Percentiles rank a stretch among this genome's conserved stretches.
phyloP scores from a whole-genome alignment of 495 filamentous ascomycete species.

The Apiosordaria backusii region DNA sequence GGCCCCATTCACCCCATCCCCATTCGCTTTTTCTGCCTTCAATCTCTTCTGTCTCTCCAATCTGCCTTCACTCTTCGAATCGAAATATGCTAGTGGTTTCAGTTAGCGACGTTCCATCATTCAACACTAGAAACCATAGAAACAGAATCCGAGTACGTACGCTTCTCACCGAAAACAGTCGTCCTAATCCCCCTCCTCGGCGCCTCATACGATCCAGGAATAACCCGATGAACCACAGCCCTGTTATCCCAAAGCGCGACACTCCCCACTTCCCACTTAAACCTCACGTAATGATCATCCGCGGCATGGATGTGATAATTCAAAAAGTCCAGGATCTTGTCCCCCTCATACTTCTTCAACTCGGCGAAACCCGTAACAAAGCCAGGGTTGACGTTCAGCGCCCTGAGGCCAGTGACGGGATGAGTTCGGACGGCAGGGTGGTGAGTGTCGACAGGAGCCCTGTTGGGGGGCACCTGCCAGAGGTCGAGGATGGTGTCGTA shows the following conservation, averaged over 20 bases:
- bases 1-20: background rate
- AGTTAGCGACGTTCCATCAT: background rate
- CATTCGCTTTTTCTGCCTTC: constrained; percentile 11
- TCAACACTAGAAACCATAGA: background rate
- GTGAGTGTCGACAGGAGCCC: constrained; percentile 51
- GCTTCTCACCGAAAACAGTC: constrained; percentile 55
- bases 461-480: constrained; percentile 47
- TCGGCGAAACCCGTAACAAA: constrained; percentile 53
- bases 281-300: constrained; percentile 52
- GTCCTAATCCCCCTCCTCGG: constrained; percentile 48
- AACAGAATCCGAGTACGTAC: constrained; percentile 38
- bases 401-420: constrained; percentile 51
- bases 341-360: constrained; percentile 52
- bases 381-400: constrained; percentile 49
- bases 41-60: constrained; percentile 30
- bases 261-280: constrained; percentile 54
- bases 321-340: constrained; percentile 51
- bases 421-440: constrained; percentile 55
- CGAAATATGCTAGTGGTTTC: constrained; percentile 41
- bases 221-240: constrained; percentile 43
- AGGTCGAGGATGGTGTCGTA: constrained; percentile 46
- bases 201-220: constrained; percentile 49
- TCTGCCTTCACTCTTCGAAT: constrained; percentile 48
- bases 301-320: constrained; percentile 50
- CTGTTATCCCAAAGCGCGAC: constrained; percentile 57